These are phyloP conservation scores for Rubia peregrina DNA, from an alignment of 305 asterid genomes.

Conservation along the genomic window DNA sequence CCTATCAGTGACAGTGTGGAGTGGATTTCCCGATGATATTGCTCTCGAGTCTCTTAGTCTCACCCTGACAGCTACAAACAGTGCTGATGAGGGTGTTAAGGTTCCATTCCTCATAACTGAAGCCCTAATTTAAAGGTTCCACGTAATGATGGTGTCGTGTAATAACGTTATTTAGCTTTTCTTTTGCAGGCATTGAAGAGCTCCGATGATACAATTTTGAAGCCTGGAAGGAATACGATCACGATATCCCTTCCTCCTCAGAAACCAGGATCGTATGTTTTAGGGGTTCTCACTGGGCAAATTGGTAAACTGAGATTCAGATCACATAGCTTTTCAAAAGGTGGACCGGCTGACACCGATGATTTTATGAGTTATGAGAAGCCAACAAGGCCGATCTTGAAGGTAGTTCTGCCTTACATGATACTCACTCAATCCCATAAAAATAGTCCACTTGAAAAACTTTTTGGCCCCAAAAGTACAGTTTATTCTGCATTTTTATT, in stretches of 20 bases:
- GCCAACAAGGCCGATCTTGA: conserved; percentile 92
- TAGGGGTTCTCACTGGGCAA: conserved; percentile 96
- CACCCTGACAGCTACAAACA: conserved; percentile 74
- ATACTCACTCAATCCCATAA: not conserved
- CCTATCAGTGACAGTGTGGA: conserved; percentile 80
- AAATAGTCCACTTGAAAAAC: not conserved
- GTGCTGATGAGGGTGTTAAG: conserved; percentile 95
- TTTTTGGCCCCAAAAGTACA: not conserved
- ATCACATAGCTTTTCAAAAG: conserved; percentile 95
- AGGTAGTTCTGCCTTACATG: conserved; percentile 40
- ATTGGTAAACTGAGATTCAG: conserved; percentile 94
- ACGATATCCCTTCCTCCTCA: conserved; percentile 79
- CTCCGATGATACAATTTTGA: conserved; percentile 67
- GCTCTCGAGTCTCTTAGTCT: conserved; percentile 93
- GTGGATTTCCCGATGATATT: conserved; percentile 97
- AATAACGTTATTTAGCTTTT: conserved; percentile 4
- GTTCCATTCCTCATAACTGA: conserved; percentile 35
- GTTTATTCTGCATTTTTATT: not conserved
- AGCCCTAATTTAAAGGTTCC: conserved; percentile 20
- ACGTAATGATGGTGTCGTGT: not conserved
- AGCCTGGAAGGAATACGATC: conserved; percentile 79
- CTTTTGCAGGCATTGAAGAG: conserved; percentile 69
- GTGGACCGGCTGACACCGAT: conserved; percentile 90
- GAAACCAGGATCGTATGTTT: conserved; percentile 90
- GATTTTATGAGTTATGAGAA: conserved; percentile 97